Evolutionary conservation across 176 grass and related monocot genomes (phyloP).

Genomic region (Leersia perrieri): DNA sequence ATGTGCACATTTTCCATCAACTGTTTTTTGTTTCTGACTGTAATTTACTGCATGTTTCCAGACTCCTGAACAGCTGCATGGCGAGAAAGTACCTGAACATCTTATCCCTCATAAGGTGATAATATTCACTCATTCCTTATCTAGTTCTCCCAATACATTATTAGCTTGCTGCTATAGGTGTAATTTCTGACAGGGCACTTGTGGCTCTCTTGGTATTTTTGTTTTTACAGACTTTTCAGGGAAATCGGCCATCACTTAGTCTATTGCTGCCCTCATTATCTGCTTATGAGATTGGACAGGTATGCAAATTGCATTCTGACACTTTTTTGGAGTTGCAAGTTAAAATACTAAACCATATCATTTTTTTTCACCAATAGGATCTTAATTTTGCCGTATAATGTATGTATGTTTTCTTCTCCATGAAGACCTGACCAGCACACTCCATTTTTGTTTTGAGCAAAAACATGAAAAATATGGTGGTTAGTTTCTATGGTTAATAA

Average conservation of each 20-base stretch:
- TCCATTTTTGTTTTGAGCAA: background rate
- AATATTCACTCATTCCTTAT: background rate
- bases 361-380: conserved; percentile 6
- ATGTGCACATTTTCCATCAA: background rate
- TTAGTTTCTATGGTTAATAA: background rate
- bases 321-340: conserved; percentile 13
- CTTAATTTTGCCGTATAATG: background rate
- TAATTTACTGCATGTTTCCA: conserved; percentile 30
- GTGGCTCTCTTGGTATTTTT: background rate
- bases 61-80: conserved; percentile 80
- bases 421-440: background rate
- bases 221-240: conserved; percentile 71
- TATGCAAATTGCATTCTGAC: conserved; percentile 30
- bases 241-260: conserved; percentile 86
- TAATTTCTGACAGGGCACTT: conserved; percentile 15
- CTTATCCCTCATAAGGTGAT: conserved; percentile 92
- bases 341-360: background rate
- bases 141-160: background rate
- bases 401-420: conserved; percentile 6
- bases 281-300: conserved; percentile 90
- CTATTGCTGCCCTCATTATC: conserved; percentile 69
- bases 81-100: conserved; percentile 65
- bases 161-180: conserved; percentile 23
- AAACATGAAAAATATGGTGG: background rate
- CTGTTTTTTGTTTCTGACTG: conserved; percentile 28